Evolutionary conservation across 2,329 filamentous ascomycete genomes (phyloP).

Genomic region (Verticillium alfalfae): DNA sequence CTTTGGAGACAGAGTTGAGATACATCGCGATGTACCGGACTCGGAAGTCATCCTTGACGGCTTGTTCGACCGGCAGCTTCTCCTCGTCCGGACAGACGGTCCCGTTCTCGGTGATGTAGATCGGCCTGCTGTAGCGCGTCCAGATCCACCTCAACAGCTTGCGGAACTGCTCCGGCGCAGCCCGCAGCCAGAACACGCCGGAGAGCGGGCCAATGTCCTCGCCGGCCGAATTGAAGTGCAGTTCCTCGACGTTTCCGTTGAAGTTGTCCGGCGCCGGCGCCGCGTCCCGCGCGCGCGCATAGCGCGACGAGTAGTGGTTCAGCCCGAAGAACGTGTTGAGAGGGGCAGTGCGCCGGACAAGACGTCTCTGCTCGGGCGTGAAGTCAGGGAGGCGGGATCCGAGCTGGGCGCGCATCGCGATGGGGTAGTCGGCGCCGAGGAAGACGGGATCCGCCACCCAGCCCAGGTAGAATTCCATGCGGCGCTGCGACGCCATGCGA

Average conservation of each 20-base stretch:
- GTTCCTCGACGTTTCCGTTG: slow-evolving; percentile 68
- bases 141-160: slow-evolving; percentile 72
- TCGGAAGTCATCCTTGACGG: too few species aligned
- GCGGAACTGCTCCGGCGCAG: slow-evolving; percentile 70
- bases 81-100: too few species aligned
- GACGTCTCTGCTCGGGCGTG: slow-evolving; percentile 65
- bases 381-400: slow-evolving; percentile 71
- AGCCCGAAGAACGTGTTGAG: slow-evolving; percentile 86
- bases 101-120: slow-evolving; percentile 85
- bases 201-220: slow-evolving; percentile 76
- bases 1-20: slow-evolving; percentile 63
- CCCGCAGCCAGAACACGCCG: slow-evolving; percentile 74
- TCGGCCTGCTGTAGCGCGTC: slow-evolving; percentile 68
- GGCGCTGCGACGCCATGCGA: slow-evolving; percentile 69
- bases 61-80: too few species aligned
- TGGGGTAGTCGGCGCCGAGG: slow-evolving; percentile 70
- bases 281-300: slow-evolving; percentile 66
- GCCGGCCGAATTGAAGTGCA: slow-evolving; percentile 65
- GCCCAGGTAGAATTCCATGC: slow-evolving; percentile 79
- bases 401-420: slow-evolving; percentile 76
- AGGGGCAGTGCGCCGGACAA: slow-evolving; percentile 58
- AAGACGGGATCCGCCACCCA: slow-evolving; percentile 91
- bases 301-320: slow-evolving; percentile 91
- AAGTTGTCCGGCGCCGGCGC: slow-evolving; percentile 60
- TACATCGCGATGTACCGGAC: slow-evolving; percentile 17